These are phyloP conservation scores for Leucogyrophana mollusca DNA, from an alignment of 768 basidiomycete genomes.

Conservation along the genomic window DNA sequence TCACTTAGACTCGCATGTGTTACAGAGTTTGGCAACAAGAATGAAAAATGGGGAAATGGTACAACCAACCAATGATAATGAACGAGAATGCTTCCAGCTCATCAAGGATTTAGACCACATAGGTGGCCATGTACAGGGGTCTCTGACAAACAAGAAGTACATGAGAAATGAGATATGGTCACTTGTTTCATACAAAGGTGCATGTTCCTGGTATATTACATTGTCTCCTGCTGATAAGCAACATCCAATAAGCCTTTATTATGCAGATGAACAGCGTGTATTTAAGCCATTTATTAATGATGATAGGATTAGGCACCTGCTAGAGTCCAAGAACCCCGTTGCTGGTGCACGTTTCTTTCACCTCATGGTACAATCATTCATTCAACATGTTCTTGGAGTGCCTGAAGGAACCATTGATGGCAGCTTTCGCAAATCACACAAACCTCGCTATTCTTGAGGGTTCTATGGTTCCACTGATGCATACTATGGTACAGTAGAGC, in stretches of 20 bases:
- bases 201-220: constrained; percentile 37
- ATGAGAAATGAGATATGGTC: constrained; percentile 23
- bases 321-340: constrained; percentile 27
- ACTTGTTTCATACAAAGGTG: constrained; percentile 16
- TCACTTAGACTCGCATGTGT: too few relatives aligned
- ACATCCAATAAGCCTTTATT: constrained; percentile 36
- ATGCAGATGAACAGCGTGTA: constrained; percentile 20
- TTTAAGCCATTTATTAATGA: constrained; percentile 12
- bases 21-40: too few relatives aligned
- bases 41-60: too few relatives aligned
- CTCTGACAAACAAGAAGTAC: constrained; percentile 25
- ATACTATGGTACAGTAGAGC: constrained; percentile 38
- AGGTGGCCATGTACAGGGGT: constrained; percentile 23
- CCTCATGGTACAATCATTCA: constrained; percentile 24
- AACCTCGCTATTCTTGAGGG: too few relatives aligned
- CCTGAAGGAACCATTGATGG: constrained; percentile 4
- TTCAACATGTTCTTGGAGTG: constrained; percentile 20
- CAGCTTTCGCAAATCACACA: too few relatives aligned
- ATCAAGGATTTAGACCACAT: constrained; percentile 27
- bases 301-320: background rate
- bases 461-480: constrained; percentile 23
- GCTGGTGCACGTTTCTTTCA: constrained; percentile 33
- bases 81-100: constrained; percentile 21
- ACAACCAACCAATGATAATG: constrained; percentile 15
- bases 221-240: constrained; percentile 32